A percentile compares a stretch with the other conserved stretches of the same genome.
Conservation (phyloP, 1,284 basidiomycete genomes). For the Ceratobasidium sp. region DNA sequence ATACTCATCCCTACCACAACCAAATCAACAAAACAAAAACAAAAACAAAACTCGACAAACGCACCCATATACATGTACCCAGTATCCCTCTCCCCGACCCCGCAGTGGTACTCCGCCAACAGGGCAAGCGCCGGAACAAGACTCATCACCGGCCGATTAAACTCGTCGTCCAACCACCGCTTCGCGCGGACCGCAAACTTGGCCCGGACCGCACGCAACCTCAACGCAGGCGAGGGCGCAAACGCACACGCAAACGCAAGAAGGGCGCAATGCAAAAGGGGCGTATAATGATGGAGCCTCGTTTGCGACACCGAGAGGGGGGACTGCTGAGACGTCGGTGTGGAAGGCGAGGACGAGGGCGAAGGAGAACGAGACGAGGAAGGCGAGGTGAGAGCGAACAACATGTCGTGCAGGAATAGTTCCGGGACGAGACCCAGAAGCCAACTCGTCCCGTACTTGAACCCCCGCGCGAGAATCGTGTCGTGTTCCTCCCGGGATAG, state of each 20-base stretch:
- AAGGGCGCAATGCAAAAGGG: slow-evolving; percentile 23
- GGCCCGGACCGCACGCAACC: not conserved
- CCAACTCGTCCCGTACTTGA: slow-evolving; percentile 72
- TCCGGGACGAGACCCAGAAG: slow-evolving; percentile 59
- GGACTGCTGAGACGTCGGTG: no score
- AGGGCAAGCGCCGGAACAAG: slow-evolving; percentile 18
- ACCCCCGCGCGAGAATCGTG: slow-evolving; percentile 62
- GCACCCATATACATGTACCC: slow-evolving; percentile 40
- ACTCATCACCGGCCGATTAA: slow-evolving; percentile 1
- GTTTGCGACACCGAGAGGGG: no score
- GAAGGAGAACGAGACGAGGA: no score
- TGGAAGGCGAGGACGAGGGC: not conserved
- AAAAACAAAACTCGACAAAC: no score
- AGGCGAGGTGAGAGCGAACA: no score
- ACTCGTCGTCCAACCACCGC: slow-evolving; percentile 31
- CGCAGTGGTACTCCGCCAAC: slow-evolving; percentile 24
- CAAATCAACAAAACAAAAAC: not conserved
- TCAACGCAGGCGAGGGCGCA: not conserved
- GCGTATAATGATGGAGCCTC: no score
- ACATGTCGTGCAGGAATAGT: slow-evolving; percentile 63
- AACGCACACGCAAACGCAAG: slow-evolving; percentile 20
- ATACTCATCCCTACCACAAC: slow-evolving; percentile 18
- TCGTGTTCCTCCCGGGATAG: slow-evolving; percentile 46
- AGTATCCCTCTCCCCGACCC: slow-evolving; percentile 21
- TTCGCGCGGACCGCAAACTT: slow-evolving; percentile 32